A percentile compares a stretch with the other conserved stretches of the same genome.
Evolutionary conservation across 441 rosid genomes (phyloP).

Genomic region (Syzygium syzygioides): DNA sequence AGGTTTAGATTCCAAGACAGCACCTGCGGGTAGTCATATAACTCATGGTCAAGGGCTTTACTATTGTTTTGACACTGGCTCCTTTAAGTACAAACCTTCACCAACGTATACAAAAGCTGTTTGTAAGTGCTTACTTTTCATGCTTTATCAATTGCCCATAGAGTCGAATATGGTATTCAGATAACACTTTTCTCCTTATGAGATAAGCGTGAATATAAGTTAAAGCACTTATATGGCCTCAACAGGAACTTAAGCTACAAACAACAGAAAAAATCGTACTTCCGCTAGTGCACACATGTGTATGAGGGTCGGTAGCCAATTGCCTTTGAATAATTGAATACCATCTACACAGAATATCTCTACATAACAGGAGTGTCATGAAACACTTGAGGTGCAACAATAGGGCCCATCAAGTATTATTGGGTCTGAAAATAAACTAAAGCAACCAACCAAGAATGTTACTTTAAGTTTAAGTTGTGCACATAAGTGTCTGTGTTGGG

Average conservation of each 20-base stretch:
- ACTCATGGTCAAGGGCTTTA: not conserved
- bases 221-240: not conserved
- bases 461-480: not conserved
- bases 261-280: not conserved
- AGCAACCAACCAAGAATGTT: not conserved
- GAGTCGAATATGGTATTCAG: not conserved
- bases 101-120: not conserved
- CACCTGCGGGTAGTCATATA: conserved; percentile 29
- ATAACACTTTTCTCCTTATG: not conserved
- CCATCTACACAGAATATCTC: not conserved
- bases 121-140: not conserved
- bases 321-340: not conserved
- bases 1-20: conserved; percentile 76
- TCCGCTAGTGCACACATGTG: not conserved
- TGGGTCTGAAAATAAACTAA: not conserved
- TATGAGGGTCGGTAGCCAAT: not conserved
- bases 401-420: not conserved
- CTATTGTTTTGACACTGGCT: not conserved
- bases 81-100: not conserved
- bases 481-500: not conserved
- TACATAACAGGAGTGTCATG: not conserved
- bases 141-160: not conserved
- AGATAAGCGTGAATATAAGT: not conserved
- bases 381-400: not conserved
- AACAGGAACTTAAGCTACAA: not conserved